Evolutionary conservation across 2,329 filamentous ascomycete genomes (phyloP).

Genomic region (Aspergillus sp.): DNA sequence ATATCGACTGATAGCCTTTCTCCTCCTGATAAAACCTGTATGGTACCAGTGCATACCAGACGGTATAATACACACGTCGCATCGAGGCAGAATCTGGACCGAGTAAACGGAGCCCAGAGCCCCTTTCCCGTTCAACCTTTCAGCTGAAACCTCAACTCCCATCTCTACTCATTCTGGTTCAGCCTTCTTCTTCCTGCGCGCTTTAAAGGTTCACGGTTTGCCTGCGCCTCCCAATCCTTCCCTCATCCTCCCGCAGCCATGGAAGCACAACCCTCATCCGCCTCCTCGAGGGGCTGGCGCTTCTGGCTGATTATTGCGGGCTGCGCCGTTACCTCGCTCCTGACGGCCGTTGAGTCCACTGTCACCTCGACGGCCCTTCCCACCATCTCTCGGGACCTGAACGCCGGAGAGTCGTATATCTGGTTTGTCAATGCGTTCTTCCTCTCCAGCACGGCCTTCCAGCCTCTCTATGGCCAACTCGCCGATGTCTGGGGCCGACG

Average conservation of each 20-base stretch:
- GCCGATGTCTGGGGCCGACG: conserved; percentile 56
- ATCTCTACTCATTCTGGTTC: too few species aligned
- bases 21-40: too few species aligned
- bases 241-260: neutral
- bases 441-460: conserved; percentile 22
- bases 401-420: conserved; percentile 34
- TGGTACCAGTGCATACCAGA: too few species aligned
- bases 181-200: too few species aligned
- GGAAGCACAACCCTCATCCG: too few species aligned
- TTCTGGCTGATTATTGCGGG: conserved; percentile 31
- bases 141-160: too few species aligned
- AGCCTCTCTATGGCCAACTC: conserved; percentile 55
- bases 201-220: neutral
- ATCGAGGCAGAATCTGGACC: too few species aligned
- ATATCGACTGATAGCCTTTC: too few species aligned
- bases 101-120: too few species aligned
- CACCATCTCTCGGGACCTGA: conserved; percentile 38
- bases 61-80: too few species aligned
- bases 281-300: neutral
- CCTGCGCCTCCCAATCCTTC: neutral
- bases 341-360: conserved; percentile 41
- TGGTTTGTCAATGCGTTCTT: conserved; percentile 33
- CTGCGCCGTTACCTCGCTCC: conserved; percentile 29
- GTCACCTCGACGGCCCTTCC: conserved; percentile 47
- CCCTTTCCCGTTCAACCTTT: too few species aligned